A percentile compares a stretch with the other conserved stretches of the same genome.
phyloP scores from a whole-genome alignment of 2,329 filamentous ascomycete genomes.

The Monascus ruber region DNA sequence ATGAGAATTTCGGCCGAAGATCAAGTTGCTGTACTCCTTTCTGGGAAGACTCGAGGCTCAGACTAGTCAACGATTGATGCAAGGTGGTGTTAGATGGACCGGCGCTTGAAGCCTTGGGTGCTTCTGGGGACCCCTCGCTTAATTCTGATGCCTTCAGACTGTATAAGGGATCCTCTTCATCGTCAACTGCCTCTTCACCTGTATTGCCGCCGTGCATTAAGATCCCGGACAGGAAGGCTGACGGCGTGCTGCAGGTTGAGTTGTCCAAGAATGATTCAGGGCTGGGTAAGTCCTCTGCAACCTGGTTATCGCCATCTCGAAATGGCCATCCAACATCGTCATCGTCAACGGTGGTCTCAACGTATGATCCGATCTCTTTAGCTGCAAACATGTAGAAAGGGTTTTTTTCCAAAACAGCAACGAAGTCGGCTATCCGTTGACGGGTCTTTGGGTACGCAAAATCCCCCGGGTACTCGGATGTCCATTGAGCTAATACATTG shows the following conservation, averaged over 20 bases:
- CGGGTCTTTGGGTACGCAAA: constrained; percentile 71
- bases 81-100: constrained; percentile 28
- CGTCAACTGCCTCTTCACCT: constrained; percentile 15
- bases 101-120: constrained; percentile 26
- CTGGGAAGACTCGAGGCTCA: constrained; percentile 59
- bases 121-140: constrained; percentile 27
- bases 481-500: constrained; percentile 78
- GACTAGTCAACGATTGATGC: constrained; percentile 32
- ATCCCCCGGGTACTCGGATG: constrained; percentile 80
- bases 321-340: constrained; percentile 92
- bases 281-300: constrained; percentile 29
- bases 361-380: constrained; percentile 68
- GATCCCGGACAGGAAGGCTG: constrained; percentile 18
- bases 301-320: constrained; percentile 49
- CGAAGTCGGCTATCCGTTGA: constrained; percentile 62
- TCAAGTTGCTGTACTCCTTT: constrained; percentile 62
- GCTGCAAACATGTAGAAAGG: constrained; percentile 76
- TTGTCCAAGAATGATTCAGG: constrained; percentile 30
- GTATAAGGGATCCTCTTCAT: constrained; percentile 26
- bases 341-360: constrained; percentile 68
- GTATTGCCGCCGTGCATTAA: background rate
- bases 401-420: constrained; percentile 59
- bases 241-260: constrained; percentile 30
- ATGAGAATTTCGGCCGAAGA: constrained; percentile 54
- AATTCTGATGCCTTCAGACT: constrained; percentile 29